Percentiles rank a stretch among this genome's conserved stretches.
Conservation (phyloP, 371 early-diverging fungal species). For the Mucor racemosus region DNA sequence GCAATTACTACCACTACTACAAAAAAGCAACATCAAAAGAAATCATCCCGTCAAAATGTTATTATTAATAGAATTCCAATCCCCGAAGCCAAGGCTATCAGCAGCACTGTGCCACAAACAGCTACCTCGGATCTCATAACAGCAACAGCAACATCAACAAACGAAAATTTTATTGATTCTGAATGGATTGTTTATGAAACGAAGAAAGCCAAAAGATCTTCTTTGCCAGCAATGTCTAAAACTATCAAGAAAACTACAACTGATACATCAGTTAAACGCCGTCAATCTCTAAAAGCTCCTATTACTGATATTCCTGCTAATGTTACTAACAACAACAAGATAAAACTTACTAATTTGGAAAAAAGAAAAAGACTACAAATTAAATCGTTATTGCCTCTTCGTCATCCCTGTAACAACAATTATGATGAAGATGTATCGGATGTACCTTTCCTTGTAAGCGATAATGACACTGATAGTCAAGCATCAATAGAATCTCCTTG, state of each 20-base stretch:
- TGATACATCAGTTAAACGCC: neutral
- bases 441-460: slow-evolving; percentile 9
- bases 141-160: neutral
- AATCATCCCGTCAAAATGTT: neutral
- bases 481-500: slow-evolving; percentile 16
- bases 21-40: neutral
- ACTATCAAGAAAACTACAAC: neutral
- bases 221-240: neutral
- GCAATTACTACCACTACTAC: neutral
- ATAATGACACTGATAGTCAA: slow-evolving; percentile 22
- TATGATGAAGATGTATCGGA: neutral
- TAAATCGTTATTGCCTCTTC: neutral
- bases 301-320: neutral
- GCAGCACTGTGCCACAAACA: neutral
- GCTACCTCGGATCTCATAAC: neutral
- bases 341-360: neutral
- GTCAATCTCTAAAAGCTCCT: neutral
- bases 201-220: neutral
- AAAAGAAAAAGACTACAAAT: neutral
- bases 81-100: neutral
- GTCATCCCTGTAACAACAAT: neutral
- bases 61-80: neutral
- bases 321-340: neutral
- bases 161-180: neutral
- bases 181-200: neutral